These are phyloP conservation scores for Coniochaeta sp. DNA, from an alignment of 2,329 filamentous ascomycete species.

Conservation along the genomic window DNA sequence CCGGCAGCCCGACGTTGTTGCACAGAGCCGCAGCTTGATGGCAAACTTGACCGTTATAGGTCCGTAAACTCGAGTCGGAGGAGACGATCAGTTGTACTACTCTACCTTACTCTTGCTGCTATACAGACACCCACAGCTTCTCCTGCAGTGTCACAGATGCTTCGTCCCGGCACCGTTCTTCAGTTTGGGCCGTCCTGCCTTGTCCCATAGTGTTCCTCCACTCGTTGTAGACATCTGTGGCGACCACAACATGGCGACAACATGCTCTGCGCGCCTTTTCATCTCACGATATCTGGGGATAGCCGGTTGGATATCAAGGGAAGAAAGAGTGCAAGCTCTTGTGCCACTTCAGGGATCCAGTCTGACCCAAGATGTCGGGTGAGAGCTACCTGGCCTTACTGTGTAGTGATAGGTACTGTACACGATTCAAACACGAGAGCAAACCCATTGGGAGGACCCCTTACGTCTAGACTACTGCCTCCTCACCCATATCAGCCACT, in stretches of 20 bases:
- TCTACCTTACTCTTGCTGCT: neutral
- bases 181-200: neutral
- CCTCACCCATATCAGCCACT: neutral
- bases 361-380: too few species aligned
- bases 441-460: neutral
- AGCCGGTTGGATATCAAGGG: too few species aligned
- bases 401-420: neutral
- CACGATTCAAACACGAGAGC: neutral
- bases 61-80: neutral
- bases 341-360: too few species aligned
- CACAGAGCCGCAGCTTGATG: neutral
- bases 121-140: neutral
- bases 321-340: too few species aligned
- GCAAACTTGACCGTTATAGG: neutral
- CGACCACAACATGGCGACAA: neutral
- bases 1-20: neutral
- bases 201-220: neutral
- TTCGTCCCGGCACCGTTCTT: neutral
- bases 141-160: neutral
- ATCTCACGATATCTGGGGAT: too few species aligned
- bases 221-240: neutral
- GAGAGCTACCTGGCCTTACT: too few species aligned
- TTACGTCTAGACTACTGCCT: neutral
- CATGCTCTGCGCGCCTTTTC: too few species aligned
- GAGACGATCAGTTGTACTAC: neutral